Evolutionary conservation across 495 filamentous ascomycete species (phyloP).

Genomic region (Daldinia loculata): DNA sequence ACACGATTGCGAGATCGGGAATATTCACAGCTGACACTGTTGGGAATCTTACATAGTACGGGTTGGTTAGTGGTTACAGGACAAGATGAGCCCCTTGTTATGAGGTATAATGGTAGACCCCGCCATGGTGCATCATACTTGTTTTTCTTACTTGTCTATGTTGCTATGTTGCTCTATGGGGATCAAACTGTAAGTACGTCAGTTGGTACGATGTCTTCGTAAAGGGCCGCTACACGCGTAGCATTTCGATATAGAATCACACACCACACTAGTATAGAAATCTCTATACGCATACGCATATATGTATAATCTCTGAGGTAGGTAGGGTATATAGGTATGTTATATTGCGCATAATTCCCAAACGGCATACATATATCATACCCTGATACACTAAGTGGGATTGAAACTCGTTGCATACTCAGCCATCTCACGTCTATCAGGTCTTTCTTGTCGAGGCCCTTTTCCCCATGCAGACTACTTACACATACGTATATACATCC

Average conservation of each 20-base stretch:
- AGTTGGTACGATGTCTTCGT: background rate
- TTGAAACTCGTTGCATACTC: constrained; percentile 30
- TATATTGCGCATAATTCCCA: constrained; percentile 37
- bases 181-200: constrained; percentile 1
- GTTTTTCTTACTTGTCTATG: constrained; percentile 15
- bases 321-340: constrained; percentile 15
- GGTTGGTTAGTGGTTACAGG: constrained; percentile 34
- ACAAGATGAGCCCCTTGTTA: constrained; percentile 29
- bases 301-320: background rate
- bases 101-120: constrained; percentile 38
- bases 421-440: constrained; percentile 17
- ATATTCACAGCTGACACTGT: constrained; percentile 39
- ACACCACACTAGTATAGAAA: background rate
- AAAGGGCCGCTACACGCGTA: constrained; percentile 1
- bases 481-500: constrained; percentile 11
- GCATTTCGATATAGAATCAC: background rate
- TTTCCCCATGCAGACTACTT: constrained; percentile 34
- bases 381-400: constrained; percentile 28
- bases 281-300: background rate
- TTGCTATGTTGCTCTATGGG: background rate
- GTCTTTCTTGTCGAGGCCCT: constrained; percentile 24
- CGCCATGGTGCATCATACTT: constrained; percentile 34
- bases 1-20: constrained; percentile 37
- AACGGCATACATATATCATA: constrained; percentile 30
- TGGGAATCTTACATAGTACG: constrained; percentile 32